Percentiles rank a stretch among this genome's conserved stretches.
These are phyloP conservation scores for Claviceps maximensis DNA, from an alignment of 2,329 filamentous ascomycete species.

Conservation along the genomic window DNA sequence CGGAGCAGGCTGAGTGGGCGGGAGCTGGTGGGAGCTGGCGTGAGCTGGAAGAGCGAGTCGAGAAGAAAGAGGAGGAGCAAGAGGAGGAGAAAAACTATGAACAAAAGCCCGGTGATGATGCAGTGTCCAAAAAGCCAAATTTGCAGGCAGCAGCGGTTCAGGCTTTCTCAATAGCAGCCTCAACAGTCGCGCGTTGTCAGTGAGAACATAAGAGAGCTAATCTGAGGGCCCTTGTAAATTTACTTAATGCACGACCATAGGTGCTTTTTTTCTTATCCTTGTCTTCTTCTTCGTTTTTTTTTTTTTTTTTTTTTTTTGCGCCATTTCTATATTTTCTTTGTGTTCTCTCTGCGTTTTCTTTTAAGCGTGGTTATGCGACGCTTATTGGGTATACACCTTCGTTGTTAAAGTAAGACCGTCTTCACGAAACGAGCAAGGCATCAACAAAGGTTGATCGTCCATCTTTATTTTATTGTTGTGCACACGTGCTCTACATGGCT, in stretches of 20 bases:
- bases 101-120: constrained; percentile 33
- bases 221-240: constrained; percentile 34
- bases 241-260: too few species aligned
- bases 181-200: constrained; percentile 27
- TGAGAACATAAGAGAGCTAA: constrained; percentile 45
- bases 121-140: constrained; percentile 44
- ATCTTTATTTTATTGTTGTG: neutral
- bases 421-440: neutral
- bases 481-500: neutral
- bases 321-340: neutral
- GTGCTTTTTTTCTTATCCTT: neutral
- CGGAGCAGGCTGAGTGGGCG: constrained; percentile 28
- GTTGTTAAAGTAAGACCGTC: too few species aligned
- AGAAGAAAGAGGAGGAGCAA: neutral
- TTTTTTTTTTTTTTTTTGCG: neutral
- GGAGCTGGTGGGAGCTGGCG: too few species aligned
- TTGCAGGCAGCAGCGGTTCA: constrained; percentile 34
- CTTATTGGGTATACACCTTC: too few species aligned
- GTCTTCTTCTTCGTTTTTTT: neutral
- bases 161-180: constrained; percentile 3
- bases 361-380: too few species aligned
- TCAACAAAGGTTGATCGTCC: neutral
- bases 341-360: too few species aligned
- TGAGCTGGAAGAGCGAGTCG: neutral
- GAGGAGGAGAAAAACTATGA: neutral